Conservation (phyloP, 768 basidiomycete species). For the Pisolithus microcarpus region DNA sequence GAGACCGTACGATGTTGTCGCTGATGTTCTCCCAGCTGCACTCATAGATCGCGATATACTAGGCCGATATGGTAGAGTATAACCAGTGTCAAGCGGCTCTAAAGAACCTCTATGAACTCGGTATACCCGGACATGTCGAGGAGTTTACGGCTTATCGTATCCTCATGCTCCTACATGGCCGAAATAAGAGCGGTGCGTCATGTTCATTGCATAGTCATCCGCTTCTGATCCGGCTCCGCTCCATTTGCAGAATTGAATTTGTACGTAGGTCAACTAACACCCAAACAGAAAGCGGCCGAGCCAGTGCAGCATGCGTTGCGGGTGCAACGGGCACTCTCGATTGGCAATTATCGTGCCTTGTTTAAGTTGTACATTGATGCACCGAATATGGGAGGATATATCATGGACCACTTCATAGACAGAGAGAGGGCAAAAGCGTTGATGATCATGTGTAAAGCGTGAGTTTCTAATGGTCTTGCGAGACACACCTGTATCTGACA, state of each 20-base stretch:
- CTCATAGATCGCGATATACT: slow-evolving; percentile 14
- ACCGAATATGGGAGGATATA: slow-evolving; percentile 96
- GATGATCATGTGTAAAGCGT: slow-evolving; percentile 92
- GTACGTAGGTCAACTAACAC: slow-evolving; percentile 95
- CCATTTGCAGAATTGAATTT: slow-evolving; percentile 78
- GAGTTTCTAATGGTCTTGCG: slow-evolving; percentile 26
- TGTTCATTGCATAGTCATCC: not conserved
- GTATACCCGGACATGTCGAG: slow-evolving; percentile 85
- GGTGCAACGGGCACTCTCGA: slow-evolving; percentile 83
- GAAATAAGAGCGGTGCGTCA: slow-evolving; percentile 84
- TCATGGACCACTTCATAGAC: slow-evolving; percentile 98
- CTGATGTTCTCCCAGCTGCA: slow-evolving; percentile 3
- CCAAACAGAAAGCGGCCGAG: slow-evolving; percentile 73
- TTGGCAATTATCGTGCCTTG: slow-evolving; percentile 90
- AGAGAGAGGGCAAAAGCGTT: slow-evolving; percentile 84
- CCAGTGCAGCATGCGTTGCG: slow-evolving; percentile 84
- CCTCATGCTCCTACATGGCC: slow-evolving; percentile 89
- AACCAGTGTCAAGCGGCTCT: slow-evolving; percentile 95
- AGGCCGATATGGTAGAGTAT: slow-evolving; percentile 98
- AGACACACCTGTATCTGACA: not conserved
- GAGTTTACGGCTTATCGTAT: slow-evolving; percentile 98
- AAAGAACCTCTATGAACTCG: slow-evolving; percentile 85
- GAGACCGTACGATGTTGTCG: slow-evolving; percentile 57
- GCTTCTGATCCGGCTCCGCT: slow-evolving; percentile 4
- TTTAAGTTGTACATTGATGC: slow-evolving; percentile 79